Base-by-base conservation (phyloP, 441 rosid genomes). In the Hura crepitans region DNA sequence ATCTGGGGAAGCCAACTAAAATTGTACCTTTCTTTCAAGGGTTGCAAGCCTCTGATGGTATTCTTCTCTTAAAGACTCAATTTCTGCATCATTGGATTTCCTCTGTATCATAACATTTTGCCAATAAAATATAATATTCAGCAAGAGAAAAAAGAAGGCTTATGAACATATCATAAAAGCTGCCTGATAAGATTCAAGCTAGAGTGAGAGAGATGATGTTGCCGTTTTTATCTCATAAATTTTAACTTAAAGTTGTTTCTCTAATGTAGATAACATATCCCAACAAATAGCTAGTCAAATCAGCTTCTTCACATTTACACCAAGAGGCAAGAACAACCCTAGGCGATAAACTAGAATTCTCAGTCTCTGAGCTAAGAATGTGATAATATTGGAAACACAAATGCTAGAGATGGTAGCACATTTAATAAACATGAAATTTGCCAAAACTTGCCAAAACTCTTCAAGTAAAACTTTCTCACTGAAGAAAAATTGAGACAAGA, bases 31-130 rank as follows among this genome's bases (percentile, higher is more conserved):
- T 73, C 97, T 91, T 83, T 96, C 99, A 62, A 96, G 94, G 66
- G 89, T 83, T 62, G 94, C 87, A 84, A 93, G 90, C 83, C 96
- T 86, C 83, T 96, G 99, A 85, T 89, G 98, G 81, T 91, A 96
- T 85, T 93, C 98, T 82, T 93, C 99, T 72, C 96, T 85, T 83
- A 96, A 82, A 72, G 98, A 87, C 82, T 96, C 98, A 56, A 96
- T 77, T 85, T 96, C 99, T 6, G 96, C 97, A 53, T 89, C 98
- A 75, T 67, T 88, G 68, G 96, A 80, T 85, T 91, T 92, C 77
- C 90, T 88, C 99, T 93, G 92, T 76, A 74, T 56, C 85, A 80
- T 33, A 78, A 75, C 66, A 51, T 77, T 74, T 64, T 56, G 59
- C 31, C 6, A 65, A 80, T 72, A 82, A 70, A 61, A 59, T 66